Conservation (phyloP, 495 filamentous ascomycete genomes). For the Saxophila tyrrhenica region DNA sequence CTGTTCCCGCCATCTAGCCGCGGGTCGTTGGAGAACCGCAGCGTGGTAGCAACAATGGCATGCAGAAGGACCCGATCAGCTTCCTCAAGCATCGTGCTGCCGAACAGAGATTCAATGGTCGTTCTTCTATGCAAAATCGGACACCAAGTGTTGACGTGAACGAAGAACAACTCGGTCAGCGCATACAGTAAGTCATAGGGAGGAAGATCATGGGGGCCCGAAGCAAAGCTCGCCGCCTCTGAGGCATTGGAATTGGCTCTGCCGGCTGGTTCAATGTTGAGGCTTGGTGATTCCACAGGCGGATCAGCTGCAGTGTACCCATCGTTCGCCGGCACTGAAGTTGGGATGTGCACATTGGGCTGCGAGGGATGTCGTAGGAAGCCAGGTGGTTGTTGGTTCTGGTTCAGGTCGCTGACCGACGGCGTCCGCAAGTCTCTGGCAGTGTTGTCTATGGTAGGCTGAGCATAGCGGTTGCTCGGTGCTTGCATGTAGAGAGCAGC, state of each 20-base stretch:
- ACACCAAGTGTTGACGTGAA: conserved; percentile 84
- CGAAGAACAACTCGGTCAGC: conserved; percentile 77
- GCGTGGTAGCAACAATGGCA: conserved; percentile 73
- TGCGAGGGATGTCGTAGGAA: not conserved
- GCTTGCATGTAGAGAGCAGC: conserved; percentile 53
- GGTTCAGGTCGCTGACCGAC: not conserved
- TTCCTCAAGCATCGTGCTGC: conserved; percentile 60
- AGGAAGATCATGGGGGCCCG: conserved; percentile 63
- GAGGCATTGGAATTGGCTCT: not conserved
- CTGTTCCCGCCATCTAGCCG: conserved; percentile 60
- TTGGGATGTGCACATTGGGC: not conserved
- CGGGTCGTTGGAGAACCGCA: conserved; percentile 67
- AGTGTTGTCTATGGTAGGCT: not conserved
- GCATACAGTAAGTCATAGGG: conserved; percentile 76
- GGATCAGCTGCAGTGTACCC: conserved; percentile 32
- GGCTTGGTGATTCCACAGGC: conserved; percentile 35
- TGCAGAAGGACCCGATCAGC: conserved; percentile 73
- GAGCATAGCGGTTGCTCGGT: conserved; percentile 28
- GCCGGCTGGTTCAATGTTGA: conserved; percentile 21
- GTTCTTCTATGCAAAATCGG: conserved; percentile 74
- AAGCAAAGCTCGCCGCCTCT: not conserved
- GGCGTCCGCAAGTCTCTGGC: not conserved
- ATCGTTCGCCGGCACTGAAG: conserved; percentile 32
- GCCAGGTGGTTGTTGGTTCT: not conserved
- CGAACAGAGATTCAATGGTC: conserved; percentile 73